Evolutionary conservation across 176 grass and related monocot genomes (phyloP).

Genomic region (Areca catechu): DNA sequence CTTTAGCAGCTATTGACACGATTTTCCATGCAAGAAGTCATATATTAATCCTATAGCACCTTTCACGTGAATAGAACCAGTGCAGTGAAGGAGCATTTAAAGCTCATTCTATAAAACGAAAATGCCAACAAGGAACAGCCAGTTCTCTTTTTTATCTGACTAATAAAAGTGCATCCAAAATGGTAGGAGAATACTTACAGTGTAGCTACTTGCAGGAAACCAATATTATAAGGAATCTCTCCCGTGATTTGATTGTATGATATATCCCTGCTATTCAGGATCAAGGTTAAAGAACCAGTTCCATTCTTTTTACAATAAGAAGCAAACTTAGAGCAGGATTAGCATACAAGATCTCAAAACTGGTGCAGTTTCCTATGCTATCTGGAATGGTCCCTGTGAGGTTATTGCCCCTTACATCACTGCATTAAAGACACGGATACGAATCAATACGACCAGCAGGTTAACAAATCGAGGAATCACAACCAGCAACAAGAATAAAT

Average conservation of each 20-base stretch:
- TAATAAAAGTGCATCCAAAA: too few relatives aligned
- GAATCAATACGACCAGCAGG: too few relatives aligned
- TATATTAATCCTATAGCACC: too few relatives aligned
- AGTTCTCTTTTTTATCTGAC: too few relatives aligned
- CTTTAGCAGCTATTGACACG: too few relatives aligned
- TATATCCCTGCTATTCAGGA: conserved; percentile 65
- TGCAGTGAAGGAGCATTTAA: too few relatives aligned
- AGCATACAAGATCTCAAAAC: conserved; percentile 91
- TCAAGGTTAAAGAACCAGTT: conserved; percentile 1
- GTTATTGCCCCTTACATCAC: conserved; percentile 96
- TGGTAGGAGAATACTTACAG: conserved; percentile 34
- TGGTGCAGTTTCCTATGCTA: conserved; percentile 92
- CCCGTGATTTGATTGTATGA: conserved; percentile 97
- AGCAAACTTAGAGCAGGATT: background rate
- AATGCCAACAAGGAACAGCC: too few relatives aligned
- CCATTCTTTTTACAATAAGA: background rate
- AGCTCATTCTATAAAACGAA: too few relatives aligned
- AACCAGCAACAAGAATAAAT: background rate
- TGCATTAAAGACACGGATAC: conserved; percentile 21
- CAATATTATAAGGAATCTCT: conserved; percentile 98
- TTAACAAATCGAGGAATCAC: too few relatives aligned
- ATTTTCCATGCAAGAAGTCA: too few relatives aligned
- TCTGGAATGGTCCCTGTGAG: conserved; percentile 94
- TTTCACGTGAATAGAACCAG: too few relatives aligned
- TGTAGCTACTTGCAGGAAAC: conserved; percentile 98